These are phyloP conservation scores for Candida germanica DNA, from an alignment of 805 yeast genomes.

Conservation along the genomic window DNA sequence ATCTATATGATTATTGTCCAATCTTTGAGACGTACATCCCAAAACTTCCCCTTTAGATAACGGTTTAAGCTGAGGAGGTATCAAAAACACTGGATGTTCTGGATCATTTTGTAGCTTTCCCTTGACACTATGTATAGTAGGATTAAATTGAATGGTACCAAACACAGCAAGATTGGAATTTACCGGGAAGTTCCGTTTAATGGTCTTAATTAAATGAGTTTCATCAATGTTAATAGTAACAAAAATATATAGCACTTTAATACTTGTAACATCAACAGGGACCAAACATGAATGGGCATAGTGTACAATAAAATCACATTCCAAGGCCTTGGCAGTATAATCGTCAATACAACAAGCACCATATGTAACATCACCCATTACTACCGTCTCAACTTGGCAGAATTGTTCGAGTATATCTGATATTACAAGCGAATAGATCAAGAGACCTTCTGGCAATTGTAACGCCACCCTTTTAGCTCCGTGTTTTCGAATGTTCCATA, in stretches of 20 bases:
- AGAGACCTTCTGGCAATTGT: slow-evolving; percentile 96
- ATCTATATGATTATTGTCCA: slow-evolving; percentile 59
- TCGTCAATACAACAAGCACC: slow-evolving; percentile 99
- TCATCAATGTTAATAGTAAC: slow-evolving; percentile 91
- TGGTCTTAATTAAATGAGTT: slow-evolving; percentile 72
- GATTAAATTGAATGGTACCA: slow-evolving; percentile 96
- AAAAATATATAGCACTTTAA: slow-evolving; percentile 91
- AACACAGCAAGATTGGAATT: slow-evolving; percentile 77
- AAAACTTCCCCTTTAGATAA: slow-evolving; percentile 92
- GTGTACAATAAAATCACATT: slow-evolving; percentile 92
- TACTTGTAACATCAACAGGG: slow-evolving; percentile 87
- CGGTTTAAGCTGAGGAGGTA: slow-evolving; percentile 91
- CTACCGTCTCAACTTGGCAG: slow-evolving; percentile 79
- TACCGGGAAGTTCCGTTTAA: slow-evolving; percentile 61
- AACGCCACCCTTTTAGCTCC: slow-evolving; percentile 81
- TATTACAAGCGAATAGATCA: slow-evolving; percentile 84
- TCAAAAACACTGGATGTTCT: slow-evolving; percentile 52
- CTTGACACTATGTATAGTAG: slow-evolving; percentile 78
- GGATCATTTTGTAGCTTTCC: slow-evolving; percentile 53
- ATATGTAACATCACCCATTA: slow-evolving; percentile 98
- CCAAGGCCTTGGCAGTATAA: slow-evolving; percentile 86
- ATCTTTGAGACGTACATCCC: slow-evolving; percentile 90
- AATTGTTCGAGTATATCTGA: slow-evolving; percentile 92
- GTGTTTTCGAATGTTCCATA: slow-evolving; percentile 83
- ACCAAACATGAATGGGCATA: slow-evolving; percentile 97